Base-by-base conservation (phyloP, 169 alveolate genomes). In the Plasmodium yoelii region DNA sequence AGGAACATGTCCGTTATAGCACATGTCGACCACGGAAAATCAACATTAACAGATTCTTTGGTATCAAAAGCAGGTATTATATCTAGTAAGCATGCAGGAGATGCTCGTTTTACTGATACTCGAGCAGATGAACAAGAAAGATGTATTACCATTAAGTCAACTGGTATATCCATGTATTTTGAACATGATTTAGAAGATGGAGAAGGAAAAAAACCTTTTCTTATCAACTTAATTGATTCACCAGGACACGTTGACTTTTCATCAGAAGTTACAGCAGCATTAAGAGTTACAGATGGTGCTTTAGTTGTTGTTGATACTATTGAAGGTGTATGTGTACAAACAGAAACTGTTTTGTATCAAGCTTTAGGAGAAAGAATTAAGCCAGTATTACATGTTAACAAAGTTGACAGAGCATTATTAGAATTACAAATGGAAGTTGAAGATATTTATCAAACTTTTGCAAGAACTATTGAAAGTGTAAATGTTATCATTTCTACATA, bases 181-280 rank as follows among this genome's bases (percentile, higher is more conserved):
- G 99, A 98, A 93, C 98, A 96, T 74, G 99, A 98, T 75, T 88
- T 96, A 46, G 98, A 97, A 39, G 99, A 96, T 71, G 97, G 96
- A 73, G 96, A 87, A 12, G 97, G 97, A 34, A 73, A 84, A 39
- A 97, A 94, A 88, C 98, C 98, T 53, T 98, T 95, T 94, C 96
- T 98, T 59, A 98, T 98, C 92, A 98, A 98, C 95, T 95, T 99
- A 87, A 98, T 99, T 94, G 99, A 99, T 91, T 98, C 99, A 9
- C 99, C 99, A 56, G 99, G 99, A 42, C 99, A 99, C 96, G 99
- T 99, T 73, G 99, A 99, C 95, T 99, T 99, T 97, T 97, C 99
- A 26, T 97, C 99, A 9, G 99, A 99, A 94, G 99, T 98, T 60
- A 98, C 99, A 7, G 99, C 99, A 28, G 99, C 99, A 42, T 97